Evolutionary conservation across 2,329 filamentous ascomycete genomes (phyloP).

Genomic region (Ophiostoma sp.): DNA sequence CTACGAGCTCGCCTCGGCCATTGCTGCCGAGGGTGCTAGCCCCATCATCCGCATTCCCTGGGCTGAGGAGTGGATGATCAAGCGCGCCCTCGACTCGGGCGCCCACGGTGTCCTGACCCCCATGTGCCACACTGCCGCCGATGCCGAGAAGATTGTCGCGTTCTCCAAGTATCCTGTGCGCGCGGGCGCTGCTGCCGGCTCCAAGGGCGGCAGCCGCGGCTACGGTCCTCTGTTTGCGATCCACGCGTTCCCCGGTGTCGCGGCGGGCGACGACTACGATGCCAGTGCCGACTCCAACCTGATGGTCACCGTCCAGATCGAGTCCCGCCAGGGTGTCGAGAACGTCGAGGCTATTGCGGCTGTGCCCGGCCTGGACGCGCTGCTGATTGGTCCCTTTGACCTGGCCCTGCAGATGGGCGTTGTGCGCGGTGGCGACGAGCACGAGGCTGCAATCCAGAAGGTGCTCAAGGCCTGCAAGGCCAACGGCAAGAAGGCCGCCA

Average conservation of each 20-base stretch:
- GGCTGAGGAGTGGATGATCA: constrained; percentile 63
- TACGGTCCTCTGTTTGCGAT: constrained; percentile 40
- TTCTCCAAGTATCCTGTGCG: constrained; percentile 32
- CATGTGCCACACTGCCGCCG: constrained; percentile 33
- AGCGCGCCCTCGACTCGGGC: constrained; percentile 59
- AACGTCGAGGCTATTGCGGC: constrained; percentile 47
- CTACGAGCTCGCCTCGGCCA: constrained; percentile 39
- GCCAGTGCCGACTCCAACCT: constrained; percentile 37
- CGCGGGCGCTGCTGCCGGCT: background rate
- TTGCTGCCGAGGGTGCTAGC: constrained; percentile 44
- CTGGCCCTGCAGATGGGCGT: constrained; percentile 42
- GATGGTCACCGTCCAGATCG: constrained; percentile 43
- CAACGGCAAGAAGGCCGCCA: constrained; percentile 43
- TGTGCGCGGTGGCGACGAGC: constrained; percentile 36
- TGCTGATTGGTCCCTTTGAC: constrained; percentile 41
- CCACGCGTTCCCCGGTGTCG: constrained; percentile 33
- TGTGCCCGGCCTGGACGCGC: constrained; percentile 43
- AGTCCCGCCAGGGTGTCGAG: constrained; percentile 42
- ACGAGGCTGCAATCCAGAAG: constrained; percentile 42
- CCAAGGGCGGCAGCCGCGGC: constrained; percentile 29
- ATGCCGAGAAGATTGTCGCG: constrained; percentile 32
- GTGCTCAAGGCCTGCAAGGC: constrained; percentile 38
- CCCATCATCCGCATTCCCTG: constrained; percentile 50
- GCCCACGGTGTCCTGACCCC: constrained; percentile 60
- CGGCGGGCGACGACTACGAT: constrained; percentile 37